Conservation (phyloP, 1,284 basidiomycete genomes). For the Trametes polyzona region DNA sequence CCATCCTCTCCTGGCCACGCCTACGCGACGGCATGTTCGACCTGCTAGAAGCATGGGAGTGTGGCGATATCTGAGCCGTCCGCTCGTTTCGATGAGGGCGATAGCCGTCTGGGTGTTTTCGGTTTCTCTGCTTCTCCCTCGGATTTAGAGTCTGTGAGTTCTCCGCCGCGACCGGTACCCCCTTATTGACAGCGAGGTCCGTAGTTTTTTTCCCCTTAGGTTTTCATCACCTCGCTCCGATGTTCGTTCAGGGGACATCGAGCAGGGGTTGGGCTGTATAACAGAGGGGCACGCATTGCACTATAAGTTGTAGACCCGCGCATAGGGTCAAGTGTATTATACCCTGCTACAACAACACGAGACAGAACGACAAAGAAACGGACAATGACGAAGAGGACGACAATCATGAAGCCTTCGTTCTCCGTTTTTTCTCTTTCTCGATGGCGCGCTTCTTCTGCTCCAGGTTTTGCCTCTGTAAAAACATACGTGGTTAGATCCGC, state of each 20-base stretch:
- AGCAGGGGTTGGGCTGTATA: no score
- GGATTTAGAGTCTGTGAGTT: background rate
- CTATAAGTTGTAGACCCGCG: no score
- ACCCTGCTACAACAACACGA: conserved; percentile 1
- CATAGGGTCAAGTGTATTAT: background rate
- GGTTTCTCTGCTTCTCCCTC: background rate
- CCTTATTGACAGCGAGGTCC: background rate
- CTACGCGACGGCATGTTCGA: conserved; percentile 20
- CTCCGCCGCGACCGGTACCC: no score
- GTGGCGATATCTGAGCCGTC: conserved; percentile 22
- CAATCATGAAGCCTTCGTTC: conserved; percentile 29
- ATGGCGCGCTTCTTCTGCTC: conserved; percentile 63
- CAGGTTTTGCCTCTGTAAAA: conserved; percentile 58
- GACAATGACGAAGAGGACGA: background rate
- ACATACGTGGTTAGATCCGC: background rate
- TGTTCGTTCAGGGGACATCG: background rate
- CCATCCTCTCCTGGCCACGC: conserved; percentile 16
- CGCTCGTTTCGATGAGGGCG: background rate
- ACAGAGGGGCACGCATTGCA: no score
- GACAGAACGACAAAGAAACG: background rate
- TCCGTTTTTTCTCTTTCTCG: conserved; percentile 59
- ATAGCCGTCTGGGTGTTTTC: background rate
- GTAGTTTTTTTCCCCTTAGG: background rate
- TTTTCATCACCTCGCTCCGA: background rate
- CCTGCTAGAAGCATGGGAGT: conserved; percentile 30